Percentiles rank a stretch among this genome's conserved stretches.
Evolutionary conservation across 1,284 basidiomycete species (phyloP).

Genomic region (Apiotrichum porosum): DNA sequence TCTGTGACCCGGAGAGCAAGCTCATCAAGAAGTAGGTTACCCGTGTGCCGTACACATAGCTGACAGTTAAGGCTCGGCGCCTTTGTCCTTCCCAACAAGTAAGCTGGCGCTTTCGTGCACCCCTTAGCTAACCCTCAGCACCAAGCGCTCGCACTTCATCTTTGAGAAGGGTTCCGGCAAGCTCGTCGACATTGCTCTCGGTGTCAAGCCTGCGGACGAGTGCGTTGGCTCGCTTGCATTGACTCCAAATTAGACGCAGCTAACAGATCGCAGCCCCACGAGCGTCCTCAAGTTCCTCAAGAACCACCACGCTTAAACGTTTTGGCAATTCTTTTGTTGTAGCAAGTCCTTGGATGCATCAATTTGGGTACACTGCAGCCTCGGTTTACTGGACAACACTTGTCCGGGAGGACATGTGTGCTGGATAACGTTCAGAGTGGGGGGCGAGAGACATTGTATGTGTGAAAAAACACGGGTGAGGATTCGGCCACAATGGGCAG

Average conservation of each 20-base stretch:
- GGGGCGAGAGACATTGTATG: no score
- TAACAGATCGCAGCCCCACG: constrained; percentile 20
- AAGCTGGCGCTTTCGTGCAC: constrained; percentile 10
- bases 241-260: no score
- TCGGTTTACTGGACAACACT: no score
- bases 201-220: constrained; percentile 72
- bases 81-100: constrained; percentile 61
- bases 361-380: no score
- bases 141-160: constrained; percentile 82
- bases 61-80: constrained; percentile 60
- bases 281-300: constrained; percentile 34
- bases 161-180: constrained; percentile 78
- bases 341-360: no score
- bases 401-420: no score
- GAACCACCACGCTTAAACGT: constrained; percentile 23
- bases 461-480: no score
- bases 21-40: constrained; percentile 60
- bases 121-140: constrained; percentile 47
- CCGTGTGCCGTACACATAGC: not conserved
- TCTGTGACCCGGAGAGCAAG: constrained; percentile 77
- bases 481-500: no score
- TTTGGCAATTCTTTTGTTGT: no score
- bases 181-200: constrained; percentile 71
- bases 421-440: no score
- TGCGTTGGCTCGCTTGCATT: constrained; percentile 18